Percentiles rank a stretch among this genome's conserved stretches.
Evolutionary conservation across 305 asterid species (phyloP).

Genomic region (Fraxinus paxiana): DNA sequence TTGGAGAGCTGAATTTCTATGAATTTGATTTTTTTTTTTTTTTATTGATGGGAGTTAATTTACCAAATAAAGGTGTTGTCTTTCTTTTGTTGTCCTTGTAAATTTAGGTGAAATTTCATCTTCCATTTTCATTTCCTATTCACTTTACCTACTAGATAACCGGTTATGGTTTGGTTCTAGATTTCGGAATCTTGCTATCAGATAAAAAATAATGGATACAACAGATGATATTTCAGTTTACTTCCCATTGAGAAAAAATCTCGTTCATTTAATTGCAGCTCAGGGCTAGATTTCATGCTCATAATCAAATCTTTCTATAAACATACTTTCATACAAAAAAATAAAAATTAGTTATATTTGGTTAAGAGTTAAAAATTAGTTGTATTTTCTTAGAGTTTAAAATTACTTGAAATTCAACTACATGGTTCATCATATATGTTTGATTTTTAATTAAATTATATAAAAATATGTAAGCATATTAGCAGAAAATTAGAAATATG

Average conservation of each 20-base stretch:
- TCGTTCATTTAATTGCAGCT: not conserved
- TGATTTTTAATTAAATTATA: not conserved
- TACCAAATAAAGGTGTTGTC: not conserved
- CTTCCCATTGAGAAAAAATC: not conserved
- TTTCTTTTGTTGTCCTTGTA: not conserved
- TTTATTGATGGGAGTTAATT: constrained; percentile 3
- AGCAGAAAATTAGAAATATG: not conserved
- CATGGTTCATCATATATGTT: not conserved
- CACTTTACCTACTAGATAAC: not conserved
- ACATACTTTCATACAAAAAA: not conserved
- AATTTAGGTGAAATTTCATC: not conserved
- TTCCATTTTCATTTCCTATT: not conserved
- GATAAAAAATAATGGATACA: not conserved
- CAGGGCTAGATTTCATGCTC: not conserved
- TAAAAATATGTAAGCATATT: not conserved
- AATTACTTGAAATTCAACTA: not conserved
- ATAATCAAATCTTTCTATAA: not conserved
- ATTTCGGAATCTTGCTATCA: not conserved
- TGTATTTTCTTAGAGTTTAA: not conserved
- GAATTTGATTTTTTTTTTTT: constrained; percentile 8
- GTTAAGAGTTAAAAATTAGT: not conserved
- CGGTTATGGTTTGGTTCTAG: not conserved
- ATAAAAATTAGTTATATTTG: not conserved
- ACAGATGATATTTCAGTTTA: not conserved
- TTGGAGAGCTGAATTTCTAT: not conserved